Evolutionary conservation across 805 yeast genomes (phyloP), one percentile per base, ranked within the genome.

Genomic region (Wickerhamomyces ciferrii): DNA sequence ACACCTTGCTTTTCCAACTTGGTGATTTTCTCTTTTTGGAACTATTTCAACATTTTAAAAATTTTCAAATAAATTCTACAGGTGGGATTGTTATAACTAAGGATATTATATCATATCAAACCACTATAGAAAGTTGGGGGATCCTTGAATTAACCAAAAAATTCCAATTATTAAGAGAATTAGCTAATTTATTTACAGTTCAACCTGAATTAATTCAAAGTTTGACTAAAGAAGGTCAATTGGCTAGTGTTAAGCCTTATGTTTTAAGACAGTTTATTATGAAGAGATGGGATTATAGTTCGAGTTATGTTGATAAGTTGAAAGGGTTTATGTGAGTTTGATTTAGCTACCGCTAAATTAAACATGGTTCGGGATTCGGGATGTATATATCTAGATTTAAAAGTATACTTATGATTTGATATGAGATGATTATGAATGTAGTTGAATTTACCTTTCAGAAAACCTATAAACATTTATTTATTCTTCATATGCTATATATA

Each of bases 41-140:
- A 39, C 66, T 92, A 41, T 68, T 88, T 54, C 77, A 73, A 24
- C 97, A 91, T 60, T 83, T 84, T 62, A 81, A 82, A 49, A 85
- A 82, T 56, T 87, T 79, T 60, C 80, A 78, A 37, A 87, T 91
- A 52, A 86, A 80, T 54, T 81, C 89, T 2, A 78, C 82, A 7
- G 98, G 97, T 44, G 96, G 96, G 27, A 73, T 84, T 49, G 79
- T 85, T 14, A 76, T 88, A 14, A 87, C 96, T 0, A 86, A 84
- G 56, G 97, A 91, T 65, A 81, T 87, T 8, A 84, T 86, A 35
- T 78, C 86, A 41, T 87, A 84, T 58, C 92, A 88, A 61, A 71
- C 77, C 15, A 71, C 78, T 14, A 74, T 86, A 39, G 88, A 83
- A 46, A 73, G 72, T 39, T 88, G 94, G 92, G 68, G 71, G 8